Base-by-base conservation (phyloP, 1,284 basidiomycete species). In the Cryptococcus sp. region DNA sequence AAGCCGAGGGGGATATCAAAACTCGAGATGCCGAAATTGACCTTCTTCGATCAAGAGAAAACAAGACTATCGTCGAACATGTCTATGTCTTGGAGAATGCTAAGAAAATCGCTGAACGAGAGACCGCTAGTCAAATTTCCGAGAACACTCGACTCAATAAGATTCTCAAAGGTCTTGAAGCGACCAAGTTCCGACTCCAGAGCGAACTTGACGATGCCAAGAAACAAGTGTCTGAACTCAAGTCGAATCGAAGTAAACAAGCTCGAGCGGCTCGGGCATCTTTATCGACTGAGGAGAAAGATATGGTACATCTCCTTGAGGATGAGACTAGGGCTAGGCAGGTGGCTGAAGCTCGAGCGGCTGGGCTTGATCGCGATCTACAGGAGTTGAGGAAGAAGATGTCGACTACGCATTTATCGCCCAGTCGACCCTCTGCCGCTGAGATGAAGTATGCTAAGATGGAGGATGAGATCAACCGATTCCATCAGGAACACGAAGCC, bases 51-150 rank as follows among this genome's bases (percentile, higher is more conserved):
- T 86, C 86, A 7, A 83, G 85, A 68, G 89, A 93, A 73, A 91
- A 98, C 79, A 97, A 94, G 79, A 98, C 91, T 13, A 96, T 97
- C 53, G 92, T 99, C 45, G 94, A 99, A 75, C 96, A 99, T 67
- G 92, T 98, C 19, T 88, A 98, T 64, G 96, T 98, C 16, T 81
- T 97, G 5, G 93, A 98, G 71, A 90, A 96, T 67, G 94, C 96
- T 10, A 98, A 98, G 75, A 87, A 87, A 53, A 86, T 96, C 57
- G 96, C 96, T 1, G 94, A 98, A 69, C 83, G 88, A 23, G 91
- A 98, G 70, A 83, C 98, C 7, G 82, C 80, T 23, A 89, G 91
- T 43, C 72, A 74, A 44, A 62, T 74, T 21, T 54, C 53, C 7
- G 73, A 74, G 56, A 72, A 72, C 48, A 61, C 60, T 45, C 64